Conservation (phyloP, 495 filamentous ascomycete species). For the Annulohypoxylon nitens region DNA sequence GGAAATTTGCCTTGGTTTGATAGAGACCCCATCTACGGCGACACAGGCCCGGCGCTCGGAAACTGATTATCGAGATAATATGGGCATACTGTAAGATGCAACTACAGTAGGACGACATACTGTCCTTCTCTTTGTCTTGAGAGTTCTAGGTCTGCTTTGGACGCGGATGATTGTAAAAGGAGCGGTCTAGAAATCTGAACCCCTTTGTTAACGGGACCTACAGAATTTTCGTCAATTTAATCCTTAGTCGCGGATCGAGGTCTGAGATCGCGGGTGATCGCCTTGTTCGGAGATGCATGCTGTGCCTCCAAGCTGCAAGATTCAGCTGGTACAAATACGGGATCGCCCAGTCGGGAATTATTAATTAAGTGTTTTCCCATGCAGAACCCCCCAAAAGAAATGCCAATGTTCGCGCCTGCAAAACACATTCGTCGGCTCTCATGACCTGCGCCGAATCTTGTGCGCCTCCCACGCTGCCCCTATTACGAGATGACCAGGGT, state of each 20-base stretch:
- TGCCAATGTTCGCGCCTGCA: conserved; percentile 31
- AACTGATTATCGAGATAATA: conserved; percentile 30
- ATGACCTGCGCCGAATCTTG: conserved; percentile 25
- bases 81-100: neutral
- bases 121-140: conserved; percentile 18
- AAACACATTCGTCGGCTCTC: conserved; percentile 21
- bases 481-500: conserved; percentile 31
- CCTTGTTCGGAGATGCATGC: neutral
- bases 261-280: conserved; percentile 1
- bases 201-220: conserved; percentile 19
- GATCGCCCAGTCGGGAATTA: conserved; percentile 18
- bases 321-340: neutral
- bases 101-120: neutral
- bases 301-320: neutral
- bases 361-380: conserved; percentile 4
- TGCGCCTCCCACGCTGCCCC: conserved; percentile 27
- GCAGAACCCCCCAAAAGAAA: conserved; percentile 12
- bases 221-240: neutral
- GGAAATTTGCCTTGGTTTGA: conserved; percentile 66
- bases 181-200: neutral
- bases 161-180: neutral
- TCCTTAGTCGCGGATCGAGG: neutral
- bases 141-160: neutral
- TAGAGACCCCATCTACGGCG: conserved; percentile 71
- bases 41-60: conserved; percentile 64